Evolutionary conservation across 805 yeast genomes (phyloP), one percentile per base, ranked within the genome.

Genomic region (Wickerhamomyces ciferrii): DNA sequence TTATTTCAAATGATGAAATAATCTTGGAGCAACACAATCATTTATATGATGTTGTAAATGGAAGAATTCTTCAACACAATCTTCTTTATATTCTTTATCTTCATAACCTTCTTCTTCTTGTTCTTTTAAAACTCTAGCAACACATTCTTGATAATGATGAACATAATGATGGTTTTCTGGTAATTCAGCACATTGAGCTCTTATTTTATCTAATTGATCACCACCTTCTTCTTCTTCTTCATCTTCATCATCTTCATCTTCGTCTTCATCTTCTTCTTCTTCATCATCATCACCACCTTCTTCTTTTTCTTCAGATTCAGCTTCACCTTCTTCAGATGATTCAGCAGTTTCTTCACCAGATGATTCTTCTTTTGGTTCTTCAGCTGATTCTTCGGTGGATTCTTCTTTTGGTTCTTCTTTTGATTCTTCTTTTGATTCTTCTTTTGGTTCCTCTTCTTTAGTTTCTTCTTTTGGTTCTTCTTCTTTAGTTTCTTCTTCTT

Each of bases 21-120:
- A 76, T 68, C 81, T 84, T 71, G 96, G 96, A 52, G 96, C 89
- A 66, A 85, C 89, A 74, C 96, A 82, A 66, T 87, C 92, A 69
- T 88, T 89, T 63, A 91, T 59, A 74, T 96, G 89, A 71, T 92
- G 97, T 69, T 89, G 89, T 65, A 91, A 76, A 73, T 94, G 98
- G 89, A 92, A 91, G 69, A 86, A 92, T 72, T 92, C 99, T 71
- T 92, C 98, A 51, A 92, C 85, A 77, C 99, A 92, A 72, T 92
- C 97, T 75, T 92, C 99, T 72, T 92, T 92, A 78, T 88, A 77
- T 15, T 75, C 82, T 60, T 76, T 78, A 47, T 84, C 83, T 27
- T 70, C 96, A 67, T 92, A 91, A 56, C 74, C 96, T 55, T 78
- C 84, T 62, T 87, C 91, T 72, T 89, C 87, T 75, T 76, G 78